phyloP scores from a whole-genome alignment of 768 basidiomycete genomes.

The Ramaria sp. region DNA sequence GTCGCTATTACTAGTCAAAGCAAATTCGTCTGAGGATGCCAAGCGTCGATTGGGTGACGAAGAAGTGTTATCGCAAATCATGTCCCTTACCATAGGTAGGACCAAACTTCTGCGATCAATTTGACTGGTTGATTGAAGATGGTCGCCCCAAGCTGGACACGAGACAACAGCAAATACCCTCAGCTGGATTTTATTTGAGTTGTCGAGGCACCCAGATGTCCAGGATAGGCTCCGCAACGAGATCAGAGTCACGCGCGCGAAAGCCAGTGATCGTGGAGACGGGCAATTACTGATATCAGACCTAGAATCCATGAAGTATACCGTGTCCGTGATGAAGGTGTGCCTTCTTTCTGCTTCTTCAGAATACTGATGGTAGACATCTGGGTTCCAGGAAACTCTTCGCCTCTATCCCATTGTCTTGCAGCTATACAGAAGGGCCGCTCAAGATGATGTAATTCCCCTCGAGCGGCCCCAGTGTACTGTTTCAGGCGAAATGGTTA shows the following conservation, averaged over 20 bases:
- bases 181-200: slow-evolving; percentile 52
- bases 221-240: slow-evolving; percentile 57
- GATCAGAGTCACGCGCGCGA: slow-evolving; percentile 22
- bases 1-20: slow-evolving; percentile 30
- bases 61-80: slow-evolving; percentile 40
- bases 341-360: neutral
- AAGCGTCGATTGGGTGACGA: slow-evolving; percentile 34
- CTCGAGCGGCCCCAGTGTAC: slow-evolving; percentile 21
- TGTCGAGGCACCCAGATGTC: slow-evolving; percentile 44
- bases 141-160: slow-evolving; percentile 25
- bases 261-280: slow-evolving; percentile 16
- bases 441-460: slow-evolving; percentile 23
- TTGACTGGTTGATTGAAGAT: neutral
- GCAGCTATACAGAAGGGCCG: slow-evolving; percentile 18
- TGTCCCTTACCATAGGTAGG: slow-evolving; percentile 12
- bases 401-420: slow-evolving; percentile 24
- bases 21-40: slow-evolving; percentile 40
- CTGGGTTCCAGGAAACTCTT: slow-evolving; percentile 15
- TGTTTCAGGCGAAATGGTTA: slow-evolving; percentile 16
- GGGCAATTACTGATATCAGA: slow-evolving; percentile 21
- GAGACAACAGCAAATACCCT: slow-evolving; percentile 52
- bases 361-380: neutral
- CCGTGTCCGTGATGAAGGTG: slow-evolving; percentile 25
- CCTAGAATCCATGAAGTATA: slow-evolving; percentile 23
- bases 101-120: neutral